A percentile compares a stretch with the other conserved stretches of the same genome.
Conservation (phyloP, 352 stramenopile genomes). For the Globisporangium nodosum region DNA sequence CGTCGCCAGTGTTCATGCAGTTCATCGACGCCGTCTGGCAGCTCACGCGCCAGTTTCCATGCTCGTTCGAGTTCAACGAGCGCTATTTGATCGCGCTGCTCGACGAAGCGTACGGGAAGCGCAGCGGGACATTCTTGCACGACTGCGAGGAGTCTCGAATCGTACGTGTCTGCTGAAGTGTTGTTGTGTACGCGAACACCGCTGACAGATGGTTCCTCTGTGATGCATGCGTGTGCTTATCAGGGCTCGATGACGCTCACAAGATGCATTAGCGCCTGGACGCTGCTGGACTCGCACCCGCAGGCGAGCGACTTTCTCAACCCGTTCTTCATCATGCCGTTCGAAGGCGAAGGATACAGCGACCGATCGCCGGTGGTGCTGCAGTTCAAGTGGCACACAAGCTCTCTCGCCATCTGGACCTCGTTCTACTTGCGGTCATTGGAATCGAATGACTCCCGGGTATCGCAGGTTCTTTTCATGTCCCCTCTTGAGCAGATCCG, state of each 20-base stretch:
- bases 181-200: neutral
- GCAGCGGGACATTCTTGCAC: constrained; percentile 97
- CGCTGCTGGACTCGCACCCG: constrained; percentile 36
- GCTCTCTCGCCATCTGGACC: constrained; percentile 75
- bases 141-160: constrained; percentile 91
- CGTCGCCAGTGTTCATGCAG: constrained; percentile 98
- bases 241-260: constrained; percentile 54
- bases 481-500: constrained; percentile 2
- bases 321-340: constrained; percentile 69
- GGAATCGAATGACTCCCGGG: constrained; percentile 74
- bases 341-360: constrained; percentile 21
- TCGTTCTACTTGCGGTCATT: constrained; percentile 81
- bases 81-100: constrained; percentile 89
- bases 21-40: constrained; percentile 99
- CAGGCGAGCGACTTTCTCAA: constrained; percentile 53
- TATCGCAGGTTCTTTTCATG: constrained; percentile 55
- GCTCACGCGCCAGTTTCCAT: constrained; percentile 94
- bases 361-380: constrained; percentile 72
- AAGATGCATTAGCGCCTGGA: constrained; percentile 68
- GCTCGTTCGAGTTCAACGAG: constrained; percentile 98
- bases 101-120: constrained; percentile 95
- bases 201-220: neutral
- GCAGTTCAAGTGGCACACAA: constrained; percentile 85
- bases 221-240: neutral
- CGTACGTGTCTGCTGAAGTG: constrained; percentile 20